phyloP scores from a whole-genome alignment of 2,329 filamentous ascomycete genomes.

The Botryosphaeria dothidea region DNA sequence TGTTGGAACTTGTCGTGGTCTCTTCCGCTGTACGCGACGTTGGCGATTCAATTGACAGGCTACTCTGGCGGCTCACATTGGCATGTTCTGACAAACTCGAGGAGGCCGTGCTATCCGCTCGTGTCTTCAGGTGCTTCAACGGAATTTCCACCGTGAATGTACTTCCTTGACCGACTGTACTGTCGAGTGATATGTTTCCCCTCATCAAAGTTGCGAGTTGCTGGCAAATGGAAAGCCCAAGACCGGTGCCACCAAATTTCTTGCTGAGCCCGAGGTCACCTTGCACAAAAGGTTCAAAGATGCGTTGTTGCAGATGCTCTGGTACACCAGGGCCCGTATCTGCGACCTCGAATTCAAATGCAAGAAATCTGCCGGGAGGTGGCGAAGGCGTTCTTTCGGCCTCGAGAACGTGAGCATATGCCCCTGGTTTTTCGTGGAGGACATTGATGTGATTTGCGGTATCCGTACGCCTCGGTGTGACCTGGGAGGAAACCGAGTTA shows the following conservation, averaged over 20 bases:
- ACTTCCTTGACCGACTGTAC: constrained; percentile 71
- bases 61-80: constrained; percentile 26
- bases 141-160: constrained; percentile 84
- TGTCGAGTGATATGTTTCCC: constrained; percentile 71
- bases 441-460: constrained; percentile 50
- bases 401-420: constrained; percentile 36
- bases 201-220: constrained; percentile 84
- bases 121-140: constrained; percentile 71
- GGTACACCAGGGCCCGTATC: constrained; percentile 88
- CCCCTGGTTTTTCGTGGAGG: constrained; percentile 37
- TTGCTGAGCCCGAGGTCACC: constrained; percentile 87
- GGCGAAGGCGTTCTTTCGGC: constrained; percentile 39
- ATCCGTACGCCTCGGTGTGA: constrained; percentile 30
- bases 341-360: constrained; percentile 85
- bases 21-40: constrained; percentile 29
- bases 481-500: constrained; percentile 27
- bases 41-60: constrained; percentile 16
- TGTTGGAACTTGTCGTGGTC: constrained; percentile 24
- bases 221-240: constrained; percentile 86
- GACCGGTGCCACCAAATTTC: constrained; percentile 84
- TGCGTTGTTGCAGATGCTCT: constrained; percentile 71
- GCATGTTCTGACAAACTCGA: constrained; percentile 34
- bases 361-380: constrained; percentile 65
- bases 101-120: constrained; percentile 55
- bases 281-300: constrained; percentile 94